phyloP scores from a whole-genome alignment of 129 eudicot species.

The Calendula officinalis region DNA sequence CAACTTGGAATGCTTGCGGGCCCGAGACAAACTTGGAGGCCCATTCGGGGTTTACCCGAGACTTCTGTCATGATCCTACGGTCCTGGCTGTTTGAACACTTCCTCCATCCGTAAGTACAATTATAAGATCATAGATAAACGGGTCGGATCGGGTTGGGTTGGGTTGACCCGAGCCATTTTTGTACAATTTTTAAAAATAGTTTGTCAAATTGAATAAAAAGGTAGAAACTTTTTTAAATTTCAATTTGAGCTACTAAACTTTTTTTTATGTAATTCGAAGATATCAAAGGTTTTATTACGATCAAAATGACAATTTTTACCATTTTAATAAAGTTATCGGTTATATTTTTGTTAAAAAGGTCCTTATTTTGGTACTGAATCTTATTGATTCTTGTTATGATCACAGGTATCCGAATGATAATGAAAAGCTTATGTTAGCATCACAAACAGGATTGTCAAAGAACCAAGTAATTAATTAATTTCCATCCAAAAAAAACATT shows the following conservation, averaged over 20 bases:
- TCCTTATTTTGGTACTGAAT: too few species aligned
- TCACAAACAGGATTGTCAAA: slow-evolving; percentile 88
- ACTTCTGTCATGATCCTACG: slow-evolving; percentile 84
- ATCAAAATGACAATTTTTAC: too few species aligned
- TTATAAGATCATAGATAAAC: not conserved
- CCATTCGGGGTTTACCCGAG: slow-evolving; percentile 89
- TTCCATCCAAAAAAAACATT: not conserved
- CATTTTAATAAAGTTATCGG: too few species aligned
- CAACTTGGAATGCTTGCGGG: slow-evolving; percentile 66
- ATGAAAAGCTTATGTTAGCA: slow-evolving; percentile 79
- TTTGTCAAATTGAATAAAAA: too few species aligned
- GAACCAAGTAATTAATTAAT: slow-evolving; percentile 68
- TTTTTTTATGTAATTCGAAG: too few species aligned
- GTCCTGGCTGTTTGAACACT: slow-evolving; percentile 95
- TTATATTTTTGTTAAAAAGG: too few species aligned
- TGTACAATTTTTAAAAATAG: too few species aligned
- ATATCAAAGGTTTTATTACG: not conserved
- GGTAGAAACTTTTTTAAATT: too few species aligned
- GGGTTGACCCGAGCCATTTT: not conserved
- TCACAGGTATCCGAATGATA: slow-evolving; percentile 78
- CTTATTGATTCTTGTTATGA: not conserved
- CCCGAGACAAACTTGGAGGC: slow-evolving; percentile 81
- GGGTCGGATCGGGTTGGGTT: not conserved
- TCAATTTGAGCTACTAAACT: too few species aligned
- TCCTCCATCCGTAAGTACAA: slow-evolving; percentile 81